Conservation (phyloP, 2,329 filamentous ascomycete species). For the Fusarium azukiicola region DNA sequence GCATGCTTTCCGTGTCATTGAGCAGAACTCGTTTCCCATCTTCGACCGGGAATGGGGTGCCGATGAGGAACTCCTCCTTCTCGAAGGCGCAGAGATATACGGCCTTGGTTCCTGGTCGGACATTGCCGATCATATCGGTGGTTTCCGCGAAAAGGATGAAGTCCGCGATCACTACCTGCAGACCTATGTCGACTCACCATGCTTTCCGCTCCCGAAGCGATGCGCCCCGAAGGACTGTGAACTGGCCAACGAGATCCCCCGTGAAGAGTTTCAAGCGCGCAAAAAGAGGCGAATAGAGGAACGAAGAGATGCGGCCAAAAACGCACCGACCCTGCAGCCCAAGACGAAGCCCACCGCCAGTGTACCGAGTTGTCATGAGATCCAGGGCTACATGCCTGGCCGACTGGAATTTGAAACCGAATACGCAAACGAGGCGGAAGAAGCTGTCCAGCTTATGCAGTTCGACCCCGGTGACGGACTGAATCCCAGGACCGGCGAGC, state of each 20-base stretch:
- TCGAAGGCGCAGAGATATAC: conserved; percentile 98
- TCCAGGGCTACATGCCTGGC: conserved; percentile 99
- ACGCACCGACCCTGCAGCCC: conserved; percentile 89
- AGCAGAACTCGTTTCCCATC: conserved; percentile 99
- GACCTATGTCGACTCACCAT: conserved; percentile 90
- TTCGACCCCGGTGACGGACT: conserved; percentile 98
- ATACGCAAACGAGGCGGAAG: conserved; percentile 98
- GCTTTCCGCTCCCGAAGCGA: conserved; percentile 92
- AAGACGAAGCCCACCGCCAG: conserved; percentile 98
- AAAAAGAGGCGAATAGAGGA: conserved; percentile 98
- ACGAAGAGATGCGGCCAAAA: conserved; percentile 92
- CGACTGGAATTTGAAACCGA: conserved; percentile 98
- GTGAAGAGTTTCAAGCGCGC: conserved; percentile 94
- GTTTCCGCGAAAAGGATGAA: conserved; percentile 96
- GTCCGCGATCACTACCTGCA: conserved; percentile 96
- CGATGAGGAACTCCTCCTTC: conserved; percentile 95
- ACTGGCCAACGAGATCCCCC: conserved; percentile 89
- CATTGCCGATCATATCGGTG: conserved; percentile 98
- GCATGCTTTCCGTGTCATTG: conserved; percentile 95
- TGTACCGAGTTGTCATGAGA: conserved; percentile 97
- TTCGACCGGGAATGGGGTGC: conserved; percentile 98
- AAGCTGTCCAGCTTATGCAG: conserved; percentile 98
- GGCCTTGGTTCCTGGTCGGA: conserved; percentile 98
- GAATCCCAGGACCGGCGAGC: conserved; percentile 89
- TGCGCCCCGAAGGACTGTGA: conserved; percentile 91